These are phyloP conservation scores for Artemisia argyi DNA, from an alignment of 129 eudicot genomes.

Conservation along the genomic window DNA sequence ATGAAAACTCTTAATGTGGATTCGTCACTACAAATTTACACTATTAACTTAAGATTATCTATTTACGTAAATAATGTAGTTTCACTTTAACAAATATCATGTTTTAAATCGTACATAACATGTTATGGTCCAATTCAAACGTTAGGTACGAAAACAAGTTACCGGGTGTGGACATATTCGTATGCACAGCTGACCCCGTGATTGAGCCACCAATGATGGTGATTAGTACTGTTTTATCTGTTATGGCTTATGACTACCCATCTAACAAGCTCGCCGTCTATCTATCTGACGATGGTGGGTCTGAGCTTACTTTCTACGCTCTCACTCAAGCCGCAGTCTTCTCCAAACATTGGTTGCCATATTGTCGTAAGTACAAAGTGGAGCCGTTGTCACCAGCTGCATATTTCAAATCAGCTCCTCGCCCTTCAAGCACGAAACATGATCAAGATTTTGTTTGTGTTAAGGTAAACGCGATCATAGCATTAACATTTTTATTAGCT, in stretches of 20 bases:
- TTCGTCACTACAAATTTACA: too few relatives aligned
- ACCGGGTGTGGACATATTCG: conserved; percentile 65
- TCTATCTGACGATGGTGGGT: conserved; percentile 82
- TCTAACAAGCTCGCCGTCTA: conserved; percentile 66
- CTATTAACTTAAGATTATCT: too few relatives aligned
- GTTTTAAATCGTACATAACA: too few relatives aligned
- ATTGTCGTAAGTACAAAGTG: conserved; percentile 56
- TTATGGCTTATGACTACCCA: conserved; percentile 78
- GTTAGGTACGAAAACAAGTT: conserved; percentile 52
- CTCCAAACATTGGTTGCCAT: conserved; percentile 70
- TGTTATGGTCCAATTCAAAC: too few relatives aligned
- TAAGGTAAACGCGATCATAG: too few relatives aligned
- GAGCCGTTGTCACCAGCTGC: conserved; percentile 70
- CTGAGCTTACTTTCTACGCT: conserved; percentile 66
- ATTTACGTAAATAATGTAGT: too few relatives aligned
- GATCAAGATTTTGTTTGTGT: too few relatives aligned
- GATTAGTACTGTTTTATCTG: conserved; percentile 69
- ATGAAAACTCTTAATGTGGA: too few relatives aligned
- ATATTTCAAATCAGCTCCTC: conserved; percentile 22
- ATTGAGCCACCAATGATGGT: conserved; percentile 84
- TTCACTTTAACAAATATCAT: too few relatives aligned
- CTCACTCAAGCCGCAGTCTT: conserved; percentile 59
- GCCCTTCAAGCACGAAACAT: too few relatives aligned
- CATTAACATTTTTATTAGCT: too few relatives aligned
- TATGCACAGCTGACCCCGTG: conserved; percentile 73